Conservation (phyloP, 176 grass and related monocot genomes). For the Pharus latifolius region DNA sequence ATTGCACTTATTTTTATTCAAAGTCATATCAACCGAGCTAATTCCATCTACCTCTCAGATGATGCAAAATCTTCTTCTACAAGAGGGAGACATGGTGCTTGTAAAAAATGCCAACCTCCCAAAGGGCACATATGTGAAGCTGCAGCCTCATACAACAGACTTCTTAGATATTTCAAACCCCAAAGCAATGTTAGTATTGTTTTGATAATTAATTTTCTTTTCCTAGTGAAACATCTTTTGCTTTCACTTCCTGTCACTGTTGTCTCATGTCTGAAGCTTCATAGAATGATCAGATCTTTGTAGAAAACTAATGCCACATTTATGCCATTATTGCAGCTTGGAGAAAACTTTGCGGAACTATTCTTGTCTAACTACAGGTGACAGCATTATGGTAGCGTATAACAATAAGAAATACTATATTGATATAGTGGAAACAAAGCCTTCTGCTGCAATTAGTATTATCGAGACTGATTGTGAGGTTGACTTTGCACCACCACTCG, state of each 20-base stretch:
- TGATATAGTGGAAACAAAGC: conserved; percentile 97
- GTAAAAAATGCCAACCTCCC: conserved; percentile 91
- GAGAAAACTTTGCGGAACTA: conserved; percentile 91
- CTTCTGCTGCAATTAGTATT: conserved; percentile 80
- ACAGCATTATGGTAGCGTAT: conserved; percentile 98
- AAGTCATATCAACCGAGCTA: conserved; percentile 12
- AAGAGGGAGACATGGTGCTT: conserved; percentile 90
- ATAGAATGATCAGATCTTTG: neutral
- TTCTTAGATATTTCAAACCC: conserved; percentile 96
- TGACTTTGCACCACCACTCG: conserved; percentile 96
- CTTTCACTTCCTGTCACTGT: neutral
- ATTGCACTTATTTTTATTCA: conserved; percentile 2
- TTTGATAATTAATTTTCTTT: conserved; percentile 7
- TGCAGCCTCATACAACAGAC: conserved; percentile 96
- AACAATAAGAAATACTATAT: conserved; percentile 99
- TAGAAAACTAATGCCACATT: conserved; percentile 8
- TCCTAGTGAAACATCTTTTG: neutral
- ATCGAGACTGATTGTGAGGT: conserved; percentile 99
- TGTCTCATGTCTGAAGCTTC: neutral
- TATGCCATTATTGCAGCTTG: conserved; percentile 50
- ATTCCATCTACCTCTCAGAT: conserved; percentile 47
- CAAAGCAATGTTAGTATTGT: conserved; percentile 86
- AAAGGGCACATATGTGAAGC: conserved; percentile 98
- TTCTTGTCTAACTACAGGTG: conserved; percentile 90
- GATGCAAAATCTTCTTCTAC: conserved; percentile 99